These are phyloP conservation scores for Diaporthe nobilis DNA, from an alignment of 2,329 filamentous ascomycete species.

Conservation along the genomic window DNA sequence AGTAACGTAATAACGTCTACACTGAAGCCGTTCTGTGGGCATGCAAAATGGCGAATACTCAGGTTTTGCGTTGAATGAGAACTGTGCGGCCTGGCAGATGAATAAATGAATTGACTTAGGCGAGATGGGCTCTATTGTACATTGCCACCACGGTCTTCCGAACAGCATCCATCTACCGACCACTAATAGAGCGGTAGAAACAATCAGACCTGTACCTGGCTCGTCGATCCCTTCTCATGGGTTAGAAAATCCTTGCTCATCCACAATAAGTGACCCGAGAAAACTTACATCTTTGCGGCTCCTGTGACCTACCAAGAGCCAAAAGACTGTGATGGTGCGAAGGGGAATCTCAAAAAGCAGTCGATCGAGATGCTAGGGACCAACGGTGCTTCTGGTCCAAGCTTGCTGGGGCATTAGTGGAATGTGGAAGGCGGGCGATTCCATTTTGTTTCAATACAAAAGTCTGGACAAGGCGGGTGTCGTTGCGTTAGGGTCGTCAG, in stretches of 20 bases:
- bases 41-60: background rate
- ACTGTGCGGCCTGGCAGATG: rapidly evolving
- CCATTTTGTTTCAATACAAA: no score
- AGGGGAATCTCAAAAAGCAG: background rate
- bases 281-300: background rate
- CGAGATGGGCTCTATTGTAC: background rate
- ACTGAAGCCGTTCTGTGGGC: rapidly evolving
- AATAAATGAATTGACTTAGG: background rate
- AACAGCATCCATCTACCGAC: background rate
- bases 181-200: background rate
- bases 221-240: background rate
- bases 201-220: background rate
- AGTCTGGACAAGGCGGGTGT: background rate
- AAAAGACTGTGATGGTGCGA: background rate
- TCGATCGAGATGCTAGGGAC: background rate
- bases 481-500: background rate
- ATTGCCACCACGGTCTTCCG: background rate
- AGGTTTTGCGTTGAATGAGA: background rate
- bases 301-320: background rate
- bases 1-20: background rate
- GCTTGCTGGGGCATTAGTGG: background rate
- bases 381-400: background rate
- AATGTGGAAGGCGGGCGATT: background rate
- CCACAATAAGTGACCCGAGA: background rate
- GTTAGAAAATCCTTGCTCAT: background rate